phyloP scores from a whole-genome alignment of 345 rosid genomes.

The Gossypium mustelinum region DNA sequence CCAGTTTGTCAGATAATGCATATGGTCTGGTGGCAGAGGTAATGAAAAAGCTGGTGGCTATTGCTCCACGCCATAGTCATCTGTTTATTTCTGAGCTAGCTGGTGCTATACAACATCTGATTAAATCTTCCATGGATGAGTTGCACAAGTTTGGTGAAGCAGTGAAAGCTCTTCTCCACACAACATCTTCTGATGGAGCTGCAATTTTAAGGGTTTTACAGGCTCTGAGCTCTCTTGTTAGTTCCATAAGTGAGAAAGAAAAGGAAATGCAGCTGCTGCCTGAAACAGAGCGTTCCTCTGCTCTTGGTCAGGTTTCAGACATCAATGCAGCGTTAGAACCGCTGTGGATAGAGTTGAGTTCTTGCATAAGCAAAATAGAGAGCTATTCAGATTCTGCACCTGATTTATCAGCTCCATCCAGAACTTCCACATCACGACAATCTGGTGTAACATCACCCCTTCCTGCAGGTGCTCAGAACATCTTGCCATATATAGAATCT shows the following conservation, averaged over 20 bases:
- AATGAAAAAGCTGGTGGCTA: slow-evolving; percentile 76
- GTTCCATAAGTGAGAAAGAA: slow-evolving; percentile 51
- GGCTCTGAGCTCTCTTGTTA: slow-evolving; percentile 74
- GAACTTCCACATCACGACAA: slow-evolving; percentile 43
- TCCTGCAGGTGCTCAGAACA: slow-evolving; percentile 97
- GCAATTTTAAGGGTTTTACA: slow-evolving; percentile 87
- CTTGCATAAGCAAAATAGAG: slow-evolving; percentile 91
- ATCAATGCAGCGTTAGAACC: slow-evolving; percentile 83
- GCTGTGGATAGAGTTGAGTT: slow-evolving; percentile 81
- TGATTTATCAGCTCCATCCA: slow-evolving; percentile 36
- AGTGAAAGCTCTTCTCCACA: slow-evolving; percentile 68
- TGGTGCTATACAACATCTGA: slow-evolving; percentile 58
- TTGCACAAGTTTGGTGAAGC: slow-evolving; percentile 77
- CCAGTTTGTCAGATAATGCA: slow-evolving; percentile 92
- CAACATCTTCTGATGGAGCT: slow-evolving; percentile 83
- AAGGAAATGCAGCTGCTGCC: slow-evolving; percentile 46
- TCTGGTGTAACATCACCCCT: slow-evolving; percentile 69
- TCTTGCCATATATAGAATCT: slow-evolving; percentile 91
- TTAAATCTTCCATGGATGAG: slow-evolving; percentile 77
- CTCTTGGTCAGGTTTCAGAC: slow-evolving; percentile 60
- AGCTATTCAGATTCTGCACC: slow-evolving; percentile 63
- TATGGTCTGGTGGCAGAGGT: slow-evolving; percentile 86
- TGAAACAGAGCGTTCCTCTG: slow-evolving; percentile 51
- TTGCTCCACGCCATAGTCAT: slow-evolving; percentile 76
- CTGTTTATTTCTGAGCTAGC: slow-evolving; percentile 81